Base-by-base conservation (phyloP, 495 filamentous ascomycete genomes). In the Xylaria telfairii region DNA sequence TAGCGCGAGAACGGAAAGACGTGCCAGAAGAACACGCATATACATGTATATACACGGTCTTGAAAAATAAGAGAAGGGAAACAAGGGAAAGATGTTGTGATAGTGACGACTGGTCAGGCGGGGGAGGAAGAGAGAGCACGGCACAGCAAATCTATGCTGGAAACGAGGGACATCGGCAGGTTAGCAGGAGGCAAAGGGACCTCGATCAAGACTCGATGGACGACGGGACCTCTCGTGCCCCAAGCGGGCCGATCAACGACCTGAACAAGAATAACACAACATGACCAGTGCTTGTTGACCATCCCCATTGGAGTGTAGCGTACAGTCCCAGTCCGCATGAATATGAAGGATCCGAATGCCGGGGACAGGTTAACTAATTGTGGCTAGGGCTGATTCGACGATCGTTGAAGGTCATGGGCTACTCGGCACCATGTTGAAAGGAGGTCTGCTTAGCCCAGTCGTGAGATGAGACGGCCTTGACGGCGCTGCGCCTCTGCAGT, bases 331-430 rank as follows among this genome's bases (percentile, higher is more conserved):
- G 32, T 12, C 7, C 47, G 64, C 64, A 66, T 66, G 64, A 54
- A 37, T n/a, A 65, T 30, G 46, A 47, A 71, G 74, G 74, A 76
- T 72, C 44, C n/a, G 3, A 63, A 77, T 77, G 71, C 75, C 71
- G 54, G 68, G 53, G 26, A 32, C 26, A 21, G 26, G 3, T 63
- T 63, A 47, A 26, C 69, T 41, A 53, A 42, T 68, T 19, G 63
- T 65, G 21, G 71, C 41, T 46, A 73, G 64, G 74, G 74, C 49
- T 66, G 64, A 54, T 37, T 34, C 21, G 64, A 42, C 46, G 47
- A 42, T 30, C 34, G 32, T 19, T 4, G 32, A 66, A 66, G 28
- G 28, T 30, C 44, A 26, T 49, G 30, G n/a, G n/a, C n/a, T n/a
- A n/a, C n/a, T n/a, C n/a, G n/a, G n/a, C n/a, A n/a, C n/a, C n/a